phyloP scores from a whole-genome alignment of 2,329 filamentous ascomycete species.

The Colletotrichum brevisporum region DNA sequence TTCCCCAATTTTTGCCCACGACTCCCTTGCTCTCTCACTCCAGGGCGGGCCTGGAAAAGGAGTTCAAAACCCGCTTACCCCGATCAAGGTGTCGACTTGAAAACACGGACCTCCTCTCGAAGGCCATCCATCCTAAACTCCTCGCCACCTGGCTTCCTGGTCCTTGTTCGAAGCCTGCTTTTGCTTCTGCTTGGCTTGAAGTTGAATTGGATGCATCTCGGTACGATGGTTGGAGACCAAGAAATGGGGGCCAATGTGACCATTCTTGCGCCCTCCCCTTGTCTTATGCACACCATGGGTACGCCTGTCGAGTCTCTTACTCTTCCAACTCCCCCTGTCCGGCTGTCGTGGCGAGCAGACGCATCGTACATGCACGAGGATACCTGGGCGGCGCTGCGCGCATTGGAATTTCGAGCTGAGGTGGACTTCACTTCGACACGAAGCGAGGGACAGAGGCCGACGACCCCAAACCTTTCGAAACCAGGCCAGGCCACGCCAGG shows the following conservation, averaged over 20 bases:
- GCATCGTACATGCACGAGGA: not conserved
- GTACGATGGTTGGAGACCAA: conserved; percentile 14
- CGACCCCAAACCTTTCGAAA: no score
- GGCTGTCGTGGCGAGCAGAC: conserved; percentile 1
- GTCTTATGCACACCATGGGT: not conserved
- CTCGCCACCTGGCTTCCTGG: conserved; percentile 7
- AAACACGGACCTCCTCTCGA: conserved; percentile 25
- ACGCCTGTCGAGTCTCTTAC: not conserved
- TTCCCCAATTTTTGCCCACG: conserved; percentile 35
- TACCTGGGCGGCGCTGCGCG: conserved; percentile 6
- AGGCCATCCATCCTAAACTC: not conserved
- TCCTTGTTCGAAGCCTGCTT: conserved; percentile 15
- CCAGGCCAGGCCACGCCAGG: no score
- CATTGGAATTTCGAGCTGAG: not conserved
- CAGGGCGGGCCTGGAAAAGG: conserved; percentile 25
- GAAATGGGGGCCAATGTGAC: conserved; percentile 22
- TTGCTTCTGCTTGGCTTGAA: conserved; percentile 8
- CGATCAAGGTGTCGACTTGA: conserved; percentile 17
- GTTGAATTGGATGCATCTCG: conserved; percentile 17
- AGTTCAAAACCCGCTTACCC: conserved; percentile 22
- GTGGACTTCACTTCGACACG: no score
- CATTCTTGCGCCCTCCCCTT: not conserved
- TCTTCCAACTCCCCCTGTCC: not conserved
- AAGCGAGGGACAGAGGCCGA: no score
- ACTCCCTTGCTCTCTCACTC: conserved; percentile 36